Conservation (phyloP, 257 asterid genomes). For the Solanum appendiculatum region DNA sequence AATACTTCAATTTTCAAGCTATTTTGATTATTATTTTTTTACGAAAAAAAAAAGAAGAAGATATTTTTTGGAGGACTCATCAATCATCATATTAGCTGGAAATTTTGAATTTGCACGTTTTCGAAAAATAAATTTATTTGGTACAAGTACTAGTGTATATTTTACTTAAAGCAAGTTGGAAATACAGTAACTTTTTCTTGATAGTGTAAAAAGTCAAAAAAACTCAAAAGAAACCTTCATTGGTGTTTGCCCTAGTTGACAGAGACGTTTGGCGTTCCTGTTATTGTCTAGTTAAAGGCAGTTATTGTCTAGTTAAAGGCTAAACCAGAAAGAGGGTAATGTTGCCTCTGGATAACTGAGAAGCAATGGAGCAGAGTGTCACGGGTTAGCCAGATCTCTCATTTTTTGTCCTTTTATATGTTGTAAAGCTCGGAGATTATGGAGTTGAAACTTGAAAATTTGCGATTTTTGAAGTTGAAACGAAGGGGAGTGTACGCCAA, state of each 20-base stretch:
- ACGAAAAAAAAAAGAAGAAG: too few species aligned
- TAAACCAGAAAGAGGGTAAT: background rate
- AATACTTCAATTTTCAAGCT: background rate
- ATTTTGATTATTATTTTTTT: too few species aligned
- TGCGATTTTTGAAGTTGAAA: background rate
- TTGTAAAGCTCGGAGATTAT: background rate
- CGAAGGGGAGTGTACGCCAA: background rate
- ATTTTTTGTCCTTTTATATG: background rate
- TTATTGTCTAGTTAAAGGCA: background rate
- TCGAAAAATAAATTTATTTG: background rate
- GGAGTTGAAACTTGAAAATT: background rate
- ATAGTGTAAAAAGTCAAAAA: background rate
- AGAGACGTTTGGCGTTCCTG: background rate
- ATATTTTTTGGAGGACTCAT: background rate
- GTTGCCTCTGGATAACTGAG: background rate
- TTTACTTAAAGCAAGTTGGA: background rate
- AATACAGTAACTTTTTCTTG: background rate
- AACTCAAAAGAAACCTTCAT: background rate
- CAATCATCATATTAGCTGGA: background rate
- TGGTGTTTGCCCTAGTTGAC: background rate
- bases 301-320: background rate
- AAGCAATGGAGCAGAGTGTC: background rate
- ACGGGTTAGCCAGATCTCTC: background rate
- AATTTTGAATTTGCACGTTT: background rate
- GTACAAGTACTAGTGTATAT: background rate